Base-by-base conservation (phyloP, 2,329 filamentous ascomycete genomes). In the Exophiala mesophila region DNA sequence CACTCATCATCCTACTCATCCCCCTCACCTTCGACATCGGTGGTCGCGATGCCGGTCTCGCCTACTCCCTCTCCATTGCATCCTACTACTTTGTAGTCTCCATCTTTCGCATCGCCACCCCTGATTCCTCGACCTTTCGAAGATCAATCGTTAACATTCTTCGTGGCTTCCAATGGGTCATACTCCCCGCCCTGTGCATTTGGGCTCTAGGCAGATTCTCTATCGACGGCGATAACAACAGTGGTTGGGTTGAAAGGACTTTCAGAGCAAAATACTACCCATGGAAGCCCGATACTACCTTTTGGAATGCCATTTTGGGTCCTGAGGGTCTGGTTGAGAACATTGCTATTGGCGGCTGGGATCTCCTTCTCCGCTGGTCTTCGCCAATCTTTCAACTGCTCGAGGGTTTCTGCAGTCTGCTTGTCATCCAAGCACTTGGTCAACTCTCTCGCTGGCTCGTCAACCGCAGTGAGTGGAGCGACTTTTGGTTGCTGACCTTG, bases 11-110 rank as follows among this genome's bases (percentile, higher is more conserved):
- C 61, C 85, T 97, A 62, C 95, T 88, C 50, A 92, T 98, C 63
- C 92, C 92, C 49, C 82, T 98, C 62, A 87, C 90, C 59, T 97
- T 97, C 71, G 92, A 98, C 78, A 90, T 97, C 59, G 92, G 92
- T 63, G 92, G 92, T 50, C 83, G 88, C 59, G 89, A 92, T 57
- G 94, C 88, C 61, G 92, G 92, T 46, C 76, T 98, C 60, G 90
- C 88, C 50, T 97, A 94, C 71, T 96, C 88, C 61, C 77, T 97
- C 40, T 80, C 85, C 35, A 78, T 97, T 41, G 89, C 90, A 56
- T 74, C 77, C 58, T 97, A 94, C 73, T 97, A 97, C 71, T 83
- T 95, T 63, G 67, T 87, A 63, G 88, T 92, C 68, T 95, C 88
- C 43, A 70, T 79, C 50, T 72, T 92, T 53, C 86, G 85, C 60